Base-by-base conservation (phyloP, 306 rosid genomes). In the Cucurbita maxima region DNA sequence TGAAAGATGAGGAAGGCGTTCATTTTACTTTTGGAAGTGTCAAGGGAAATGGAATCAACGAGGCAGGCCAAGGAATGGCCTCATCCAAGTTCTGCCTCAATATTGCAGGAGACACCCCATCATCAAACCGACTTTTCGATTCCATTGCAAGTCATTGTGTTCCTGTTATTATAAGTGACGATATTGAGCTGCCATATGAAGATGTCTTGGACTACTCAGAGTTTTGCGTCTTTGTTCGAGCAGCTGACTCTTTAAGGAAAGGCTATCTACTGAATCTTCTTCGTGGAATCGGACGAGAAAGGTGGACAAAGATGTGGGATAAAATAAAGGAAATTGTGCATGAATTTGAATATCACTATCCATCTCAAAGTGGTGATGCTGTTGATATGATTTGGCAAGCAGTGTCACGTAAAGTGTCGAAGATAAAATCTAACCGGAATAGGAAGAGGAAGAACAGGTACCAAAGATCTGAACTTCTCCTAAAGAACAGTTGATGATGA, bases 71-170 rank as follows among this genome's bases (percentile, higher is more conserved):
- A 41, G 98, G 97, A 67, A 94, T 94, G 98, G 84, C 89, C 73
- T 78, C 78, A 43, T 90, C 98, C 18, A 94, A 89, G 79, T 92
- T 86, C 79, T 92, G 97, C 85, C 85, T 92, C 5, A 88, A 89
- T 78, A 86, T 86, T 61, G 97, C 97, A 22, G 97, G 97, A 34
- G 97, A 92, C 72, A 92, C 96, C 45, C 97, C 97, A 51, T 92
- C 97, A 52, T 89, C 97, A 50, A 92, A 92, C 78, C 86, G 95
- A 41, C 90, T 92, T 37, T 92, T 92, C 0, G 99, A 94, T 78
- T 89, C 99, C 68, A 89, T 91, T 68, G 91, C 90, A 25, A 89
- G 96, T 84, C 92, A 89, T 71, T 90, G 97, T 76, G 88, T 92
- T 76, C 98, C 98, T 16, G 98, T 92, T 66, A 86, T 90, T 43